Base-by-base conservation (phyloP, 495 filamentous ascomycete species). In the Pseudotulostoma volvatum region DNA sequence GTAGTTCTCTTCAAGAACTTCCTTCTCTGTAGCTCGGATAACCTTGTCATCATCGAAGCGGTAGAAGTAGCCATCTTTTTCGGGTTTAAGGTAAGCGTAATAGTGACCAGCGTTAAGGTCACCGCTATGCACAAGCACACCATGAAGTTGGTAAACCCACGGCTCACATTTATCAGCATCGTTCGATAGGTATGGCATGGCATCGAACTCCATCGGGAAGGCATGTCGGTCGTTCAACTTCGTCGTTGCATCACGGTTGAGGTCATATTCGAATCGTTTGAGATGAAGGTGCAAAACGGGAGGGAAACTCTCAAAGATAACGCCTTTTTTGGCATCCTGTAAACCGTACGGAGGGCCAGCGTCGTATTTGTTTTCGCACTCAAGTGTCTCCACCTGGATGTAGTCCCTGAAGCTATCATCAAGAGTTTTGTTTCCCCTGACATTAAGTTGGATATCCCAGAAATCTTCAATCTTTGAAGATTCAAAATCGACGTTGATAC, bases 171-270 rank as follows among this genome's bases (percentile, higher is more conserved):
- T 79, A 49, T 96, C 90, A 8, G 86, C 87, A 25, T 84, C 77
- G 13, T 80, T 74, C 35, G 84, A 80, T 13, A 99, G 74, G 52
- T 93, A 99, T 7, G 81, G 84, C 3, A 76, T 62, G 4, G 87
- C 83, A 57, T 99, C 86, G 50, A 92, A 92, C 46, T 80, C 71
- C 50, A 95, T 84, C 3, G 90, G 90, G 55, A 95, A 99, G 43
- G 93, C 90, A 56, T 94, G 93, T 34, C 88, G 80, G 52, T 96
- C 90, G 53, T 99, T 96, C 52, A 99, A 81, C 61, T 99, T 99
- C 76, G 88, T 93, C 90, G 94, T 94, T 16, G 83, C 85, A 55
- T 95, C 85, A 36, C 81, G 77, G 33, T 93, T 77, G 44, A 95
- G 75, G 59, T 99, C 88, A 53, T 99, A 99, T 53, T 95, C 86